Evolutionary conservation across 1,284 basidiomycete species (phyloP).

Genomic region (Rhodofomes roseus): DNA sequence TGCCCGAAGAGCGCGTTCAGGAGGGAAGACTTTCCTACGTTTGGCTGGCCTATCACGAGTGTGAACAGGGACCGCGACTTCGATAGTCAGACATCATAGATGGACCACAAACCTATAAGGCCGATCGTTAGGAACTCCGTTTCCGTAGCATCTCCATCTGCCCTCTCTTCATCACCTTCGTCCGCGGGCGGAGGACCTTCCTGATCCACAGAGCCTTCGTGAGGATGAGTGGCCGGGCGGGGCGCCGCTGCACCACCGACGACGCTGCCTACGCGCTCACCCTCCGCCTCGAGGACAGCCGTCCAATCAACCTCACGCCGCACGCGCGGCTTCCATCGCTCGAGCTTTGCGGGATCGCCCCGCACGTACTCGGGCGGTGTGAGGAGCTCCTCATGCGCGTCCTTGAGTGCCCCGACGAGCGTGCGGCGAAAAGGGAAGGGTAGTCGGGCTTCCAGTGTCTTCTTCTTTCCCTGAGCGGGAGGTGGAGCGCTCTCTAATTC

Average conservation of each 20-base stretch:
- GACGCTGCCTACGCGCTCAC: constrained; percentile 38
- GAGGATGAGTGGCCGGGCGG: constrained; percentile 12
- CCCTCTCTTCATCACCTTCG: constrained; percentile 13
- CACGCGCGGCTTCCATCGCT: constrained; percentile 65
- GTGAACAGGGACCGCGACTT: background rate
- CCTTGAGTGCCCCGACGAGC: constrained; percentile 65
- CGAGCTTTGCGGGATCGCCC: constrained; percentile 49
- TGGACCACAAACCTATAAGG: constrained; percentile 57
- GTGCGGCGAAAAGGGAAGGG: constrained; percentile 54
- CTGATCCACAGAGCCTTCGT: background rate
- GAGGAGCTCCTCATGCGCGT: constrained; percentile 66
- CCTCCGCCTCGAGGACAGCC: constrained; percentile 43
- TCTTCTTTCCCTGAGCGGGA: constrained; percentile 27
- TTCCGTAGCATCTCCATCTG: constrained; percentile 29
- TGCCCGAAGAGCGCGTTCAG: constrained; percentile 87
- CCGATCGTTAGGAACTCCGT: constrained; percentile 76
- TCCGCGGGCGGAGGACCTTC: constrained; percentile 10
- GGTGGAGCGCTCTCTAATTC: constrained; percentile 37
- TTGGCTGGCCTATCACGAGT: constrained; percentile 72
- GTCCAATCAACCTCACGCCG: constrained; percentile 73
- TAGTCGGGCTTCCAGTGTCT: constrained; percentile 60
- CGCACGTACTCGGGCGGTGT: constrained; percentile 62
- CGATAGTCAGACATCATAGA: background rate
- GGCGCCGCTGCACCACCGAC: constrained; percentile 39
- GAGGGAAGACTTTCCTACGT: constrained; percentile 90